phyloP scores from a whole-genome alignment of 1,284 basidiomycete species.

The Boletellus dicymbophilus region DNA sequence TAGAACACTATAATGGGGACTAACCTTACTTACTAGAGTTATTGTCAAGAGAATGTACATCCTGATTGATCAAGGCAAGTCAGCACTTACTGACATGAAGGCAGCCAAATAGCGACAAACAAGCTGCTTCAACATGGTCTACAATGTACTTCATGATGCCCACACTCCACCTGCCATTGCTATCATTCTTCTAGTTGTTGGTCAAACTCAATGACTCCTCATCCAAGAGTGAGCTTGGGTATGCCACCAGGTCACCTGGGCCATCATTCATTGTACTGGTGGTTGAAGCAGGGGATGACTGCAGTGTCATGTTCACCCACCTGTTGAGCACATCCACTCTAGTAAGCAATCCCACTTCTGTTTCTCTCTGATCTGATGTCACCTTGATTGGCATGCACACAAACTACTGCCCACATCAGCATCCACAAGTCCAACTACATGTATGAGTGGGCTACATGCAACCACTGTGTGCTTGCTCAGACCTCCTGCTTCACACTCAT shows the following conservation, averaged over 20 bases:
- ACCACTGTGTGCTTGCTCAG: slow-evolving; percentile 77
- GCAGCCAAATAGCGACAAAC: slow-evolving; percentile 24
- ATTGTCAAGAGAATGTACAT: too few relatives aligned
- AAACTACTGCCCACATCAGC: slow-evolving; percentile 71
- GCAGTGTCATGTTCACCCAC: slow-evolving; percentile 69
- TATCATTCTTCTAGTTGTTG: slow-evolving; percentile 32
- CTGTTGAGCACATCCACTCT: slow-evolving; percentile 77
- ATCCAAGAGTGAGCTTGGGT: slow-evolving; percentile 23
- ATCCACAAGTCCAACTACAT: slow-evolving; percentile 86
- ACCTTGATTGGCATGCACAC: not conserved
- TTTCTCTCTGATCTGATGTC: not conserved
- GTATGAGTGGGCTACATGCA: slow-evolving; percentile 87
- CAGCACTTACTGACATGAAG: too few relatives aligned
- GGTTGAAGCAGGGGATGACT: slow-evolving; percentile 54
- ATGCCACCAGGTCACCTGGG: slow-evolving; percentile 22
- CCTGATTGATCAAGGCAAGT: too few relatives aligned
- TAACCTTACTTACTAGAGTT: too few relatives aligned
- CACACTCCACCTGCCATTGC: slow-evolving; percentile 33
- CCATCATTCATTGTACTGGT: slow-evolving; percentile 23
- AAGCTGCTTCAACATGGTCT: slow-evolving; percentile 10
- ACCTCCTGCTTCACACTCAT: slow-evolving; percentile 88
- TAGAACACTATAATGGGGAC: too few relatives aligned
- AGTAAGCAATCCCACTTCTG: slow-evolving; percentile 45
- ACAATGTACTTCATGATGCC: slow-evolving; percentile 29
- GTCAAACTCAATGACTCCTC: slow-evolving; percentile 26